Percentiles rank a stretch among this genome's conserved stretches.
These are phyloP conservation scores for Oryza punctata DNA, from an alignment of 176 grass and related monocot species.

Conservation along the genomic window DNA sequence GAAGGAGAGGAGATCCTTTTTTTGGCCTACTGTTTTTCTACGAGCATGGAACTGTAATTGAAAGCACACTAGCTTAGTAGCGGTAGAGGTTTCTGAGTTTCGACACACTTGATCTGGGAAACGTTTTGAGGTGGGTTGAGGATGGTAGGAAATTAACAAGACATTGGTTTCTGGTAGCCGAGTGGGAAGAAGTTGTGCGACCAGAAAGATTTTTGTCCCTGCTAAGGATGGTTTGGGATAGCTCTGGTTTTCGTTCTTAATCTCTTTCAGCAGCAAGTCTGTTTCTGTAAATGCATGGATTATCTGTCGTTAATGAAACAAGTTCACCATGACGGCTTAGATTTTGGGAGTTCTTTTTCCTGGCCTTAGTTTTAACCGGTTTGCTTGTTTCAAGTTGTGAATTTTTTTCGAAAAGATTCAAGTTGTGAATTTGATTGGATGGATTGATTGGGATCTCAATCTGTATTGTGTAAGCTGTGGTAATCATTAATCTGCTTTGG, in stretches of 20 bases:
- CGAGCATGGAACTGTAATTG: slow-evolving; percentile 11
- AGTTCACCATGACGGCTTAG: slow-evolving; percentile 6
- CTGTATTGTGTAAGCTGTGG: too few relatives aligned
- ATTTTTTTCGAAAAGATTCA: too few relatives aligned
- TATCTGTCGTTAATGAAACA: not conserved
- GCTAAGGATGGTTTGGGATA: not conserved
- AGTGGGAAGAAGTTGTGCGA: not conserved
- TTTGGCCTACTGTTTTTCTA: slow-evolving; percentile 8
- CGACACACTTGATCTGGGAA: not conserved
- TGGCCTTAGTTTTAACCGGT: not conserved
- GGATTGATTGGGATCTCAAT: too few relatives aligned
- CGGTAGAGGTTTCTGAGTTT: not conserved
- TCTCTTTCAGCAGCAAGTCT: not conserved
- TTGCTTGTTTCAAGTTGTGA: not conserved
- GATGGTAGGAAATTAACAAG: slow-evolving; percentile 18
- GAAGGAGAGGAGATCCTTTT: slow-evolving; percentile 24
- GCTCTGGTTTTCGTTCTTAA: not conserved
- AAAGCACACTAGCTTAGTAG: slow-evolving; percentile 8
- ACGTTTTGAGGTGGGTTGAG: slow-evolving; percentile 22
- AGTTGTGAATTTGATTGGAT: too few relatives aligned
- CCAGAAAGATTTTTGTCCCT: not conserved
- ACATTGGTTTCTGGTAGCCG: slow-evolving; percentile 6
- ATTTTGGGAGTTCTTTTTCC: not conserved
- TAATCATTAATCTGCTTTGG: too few relatives aligned
- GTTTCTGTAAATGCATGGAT: slow-evolving; percentile 29